Percentiles rank a stretch among this genome's conserved stretches.
phyloP scores from a whole-genome alignment of 805 yeast species.

The Pichia cabralensis region DNA sequence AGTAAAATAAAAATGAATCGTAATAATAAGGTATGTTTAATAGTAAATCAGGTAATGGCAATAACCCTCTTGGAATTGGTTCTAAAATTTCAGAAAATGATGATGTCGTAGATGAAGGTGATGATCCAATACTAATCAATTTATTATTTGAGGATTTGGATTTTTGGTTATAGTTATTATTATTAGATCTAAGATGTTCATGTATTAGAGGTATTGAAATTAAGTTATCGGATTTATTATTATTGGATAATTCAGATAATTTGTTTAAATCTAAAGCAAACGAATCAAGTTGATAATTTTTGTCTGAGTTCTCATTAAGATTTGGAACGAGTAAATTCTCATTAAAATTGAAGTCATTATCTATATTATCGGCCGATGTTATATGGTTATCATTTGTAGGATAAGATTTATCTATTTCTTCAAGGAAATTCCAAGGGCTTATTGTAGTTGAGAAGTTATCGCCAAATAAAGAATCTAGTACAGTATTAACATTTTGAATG shows the following conservation, averaged over 20 bases:
- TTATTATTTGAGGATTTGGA: no score
- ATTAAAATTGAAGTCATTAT: neutral
- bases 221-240: slow-evolving; percentile 4
- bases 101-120: slow-evolving; percentile 11
- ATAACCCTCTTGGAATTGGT: slow-evolving; percentile 25
- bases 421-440: slow-evolving; percentile 14
- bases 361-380: neutral
- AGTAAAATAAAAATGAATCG: slow-evolving; percentile 53
- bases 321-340: no score
- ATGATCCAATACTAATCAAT: neutral
- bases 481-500: slow-evolving; percentile 11
- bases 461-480: slow-evolving; percentile 13
- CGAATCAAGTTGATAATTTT: neutral
- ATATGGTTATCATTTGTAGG: neutral
- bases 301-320: no score
- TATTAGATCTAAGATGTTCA: neutral
- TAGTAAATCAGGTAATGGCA: slow-evolving; percentile 53
- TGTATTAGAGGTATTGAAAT: slow-evolving; percentile 12
- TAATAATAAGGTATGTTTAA: slow-evolving; percentile 49
- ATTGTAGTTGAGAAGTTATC: slow-evolving; percentile 8
- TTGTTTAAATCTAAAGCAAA: slow-evolving; percentile 5
- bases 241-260: slow-evolving; percentile 1
- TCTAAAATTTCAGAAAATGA: slow-evolving; percentile 15
- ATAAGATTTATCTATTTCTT: slow-evolving; percentile 11
- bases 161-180: neutral